Percentiles rank a stretch among this genome's conserved stretches.
Conservation (phyloP, 805 yeast genomes). For the Saturnispora diversa region DNA sequence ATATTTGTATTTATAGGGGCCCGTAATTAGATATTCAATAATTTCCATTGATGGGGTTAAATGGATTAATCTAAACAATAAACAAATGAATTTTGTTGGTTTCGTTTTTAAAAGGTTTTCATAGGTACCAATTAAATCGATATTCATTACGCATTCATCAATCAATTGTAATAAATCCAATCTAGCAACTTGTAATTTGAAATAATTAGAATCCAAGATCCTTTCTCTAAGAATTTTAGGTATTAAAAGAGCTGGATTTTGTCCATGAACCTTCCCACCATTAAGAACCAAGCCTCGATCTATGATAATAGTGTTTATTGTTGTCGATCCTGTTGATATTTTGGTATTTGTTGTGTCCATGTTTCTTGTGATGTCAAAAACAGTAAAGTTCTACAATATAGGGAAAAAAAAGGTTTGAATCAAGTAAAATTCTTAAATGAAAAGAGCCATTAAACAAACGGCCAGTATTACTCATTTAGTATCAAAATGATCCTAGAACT, state of each 20-base stretch:
- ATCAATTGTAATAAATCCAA: conserved; percentile 36
- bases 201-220: conserved; percentile 48
- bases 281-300: conserved; percentile 31
- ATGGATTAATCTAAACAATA: conserved; percentile 70
- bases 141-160: conserved; percentile 33
- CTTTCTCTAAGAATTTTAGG: conserved; percentile 53
- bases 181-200: conserved; percentile 48
- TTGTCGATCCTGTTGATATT: not conserved
- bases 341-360: conserved; percentile 9
- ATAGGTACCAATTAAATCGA: conserved; percentile 43
- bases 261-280: conserved; percentile 32
- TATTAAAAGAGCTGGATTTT: conserved; percentile 42
- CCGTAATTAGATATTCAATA: conserved; percentile 39
- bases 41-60: conserved; percentile 59
- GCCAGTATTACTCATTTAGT: not conserved
- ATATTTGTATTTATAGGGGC: conserved; percentile 70
- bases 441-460: too few species aligned
- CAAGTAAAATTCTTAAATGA: too few species aligned
- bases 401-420: too few species aligned
- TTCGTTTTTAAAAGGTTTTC: conserved; percentile 34
- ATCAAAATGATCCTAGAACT: conserved; percentile 2
- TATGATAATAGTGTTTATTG: conserved; percentile 16
- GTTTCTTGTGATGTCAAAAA: not conserved
- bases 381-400: too few species aligned
- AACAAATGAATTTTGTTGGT: conserved; percentile 69